phyloP scores from a whole-genome alignment of 1,284 basidiomycete species.

The Anthracocystis setariae region DNA sequence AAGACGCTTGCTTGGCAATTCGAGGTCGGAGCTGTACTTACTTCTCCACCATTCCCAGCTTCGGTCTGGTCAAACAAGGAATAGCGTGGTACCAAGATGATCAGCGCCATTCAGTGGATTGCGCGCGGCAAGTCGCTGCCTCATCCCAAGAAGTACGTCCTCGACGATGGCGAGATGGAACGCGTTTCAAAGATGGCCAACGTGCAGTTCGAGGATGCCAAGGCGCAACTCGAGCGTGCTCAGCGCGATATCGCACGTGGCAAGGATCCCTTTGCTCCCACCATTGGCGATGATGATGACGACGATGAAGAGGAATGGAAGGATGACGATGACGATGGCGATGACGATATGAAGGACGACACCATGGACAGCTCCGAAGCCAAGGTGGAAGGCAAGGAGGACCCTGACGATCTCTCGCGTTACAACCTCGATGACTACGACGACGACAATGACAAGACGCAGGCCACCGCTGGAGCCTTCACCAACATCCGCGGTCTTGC shows the following conservation, averaged over 20 bases:
- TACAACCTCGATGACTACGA: constrained; percentile 96
- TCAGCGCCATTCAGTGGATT: constrained; percentile 77
- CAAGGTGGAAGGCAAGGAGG: constrained; percentile 70
- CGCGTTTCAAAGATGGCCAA: constrained; percentile 88
- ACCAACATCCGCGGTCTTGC: constrained; percentile 94
- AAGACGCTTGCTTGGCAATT: no score
- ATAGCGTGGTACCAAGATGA: constrained; percentile 57
- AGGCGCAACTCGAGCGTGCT: constrained; percentile 77
- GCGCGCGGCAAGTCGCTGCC: constrained; percentile 80
- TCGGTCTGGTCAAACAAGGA: not conserved
- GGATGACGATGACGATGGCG: constrained; percentile 44
- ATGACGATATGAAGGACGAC: constrained; percentile 72
- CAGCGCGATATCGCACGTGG: constrained; percentile 53
- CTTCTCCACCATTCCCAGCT: not conserved
- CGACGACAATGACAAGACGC: constrained; percentile 76
- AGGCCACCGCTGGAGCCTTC: constrained; percentile 77
- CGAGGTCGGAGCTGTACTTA: no score
- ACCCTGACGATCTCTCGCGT: constrained; percentile 82
- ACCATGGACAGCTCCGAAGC: constrained; percentile 69
- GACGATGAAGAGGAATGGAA: constrained; percentile 50
- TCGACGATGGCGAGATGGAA: constrained; percentile 89
- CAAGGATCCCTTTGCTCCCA: constrained; percentile 49
- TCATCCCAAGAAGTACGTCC: constrained; percentile 86
- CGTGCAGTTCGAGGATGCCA: constrained; percentile 87
- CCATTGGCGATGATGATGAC: constrained; percentile 36